Conservation (phyloP, 2,329 filamentous ascomycete species). For the Verticillium klebahnii region DNA sequence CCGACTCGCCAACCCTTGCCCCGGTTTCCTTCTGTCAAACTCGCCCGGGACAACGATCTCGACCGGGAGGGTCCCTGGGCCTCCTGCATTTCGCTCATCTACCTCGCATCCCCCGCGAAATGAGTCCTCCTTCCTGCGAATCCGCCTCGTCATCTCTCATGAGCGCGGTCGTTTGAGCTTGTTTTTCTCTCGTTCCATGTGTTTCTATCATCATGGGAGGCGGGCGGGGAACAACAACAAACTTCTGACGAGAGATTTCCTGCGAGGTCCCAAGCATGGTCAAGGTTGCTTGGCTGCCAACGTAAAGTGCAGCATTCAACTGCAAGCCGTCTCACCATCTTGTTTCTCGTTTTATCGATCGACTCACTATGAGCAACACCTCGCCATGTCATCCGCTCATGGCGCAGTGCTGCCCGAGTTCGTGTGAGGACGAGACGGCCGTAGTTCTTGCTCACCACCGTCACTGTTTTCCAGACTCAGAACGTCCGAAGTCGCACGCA, state of each 20-base stretch:
- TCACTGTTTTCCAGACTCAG: background rate
- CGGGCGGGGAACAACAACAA: background rate
- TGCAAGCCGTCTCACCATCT: background rate
- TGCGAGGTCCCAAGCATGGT: background rate
- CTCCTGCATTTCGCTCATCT: slow-evolving; percentile 2
- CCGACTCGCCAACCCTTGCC: background rate
- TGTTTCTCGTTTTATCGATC: background rate
- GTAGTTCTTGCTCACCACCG: too few species aligned
- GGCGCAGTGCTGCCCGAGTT: too few species aligned
- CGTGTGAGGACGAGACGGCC: too few species aligned
- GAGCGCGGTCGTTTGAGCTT: background rate
- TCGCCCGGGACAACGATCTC: background rate
- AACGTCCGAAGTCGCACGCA: background rate
- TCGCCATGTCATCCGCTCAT: background rate
- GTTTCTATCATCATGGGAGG: background rate
- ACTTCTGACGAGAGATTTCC: background rate
- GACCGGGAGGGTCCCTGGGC: slow-evolving; percentile 1
- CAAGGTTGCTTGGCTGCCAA: background rate
- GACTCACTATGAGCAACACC: background rate
- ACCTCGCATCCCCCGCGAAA: slow-evolving; percentile 4
- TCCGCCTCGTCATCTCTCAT: background rate
- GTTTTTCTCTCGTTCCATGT: background rate
- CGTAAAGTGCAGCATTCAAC: background rate
- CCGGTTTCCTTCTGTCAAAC: background rate
- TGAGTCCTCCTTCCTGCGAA: background rate